A percentile compares a stretch with the other conserved stretches of the same genome.
Conservation (phyloP, 441 rosid genomes). For the Erysimum pusillum region DNA sequence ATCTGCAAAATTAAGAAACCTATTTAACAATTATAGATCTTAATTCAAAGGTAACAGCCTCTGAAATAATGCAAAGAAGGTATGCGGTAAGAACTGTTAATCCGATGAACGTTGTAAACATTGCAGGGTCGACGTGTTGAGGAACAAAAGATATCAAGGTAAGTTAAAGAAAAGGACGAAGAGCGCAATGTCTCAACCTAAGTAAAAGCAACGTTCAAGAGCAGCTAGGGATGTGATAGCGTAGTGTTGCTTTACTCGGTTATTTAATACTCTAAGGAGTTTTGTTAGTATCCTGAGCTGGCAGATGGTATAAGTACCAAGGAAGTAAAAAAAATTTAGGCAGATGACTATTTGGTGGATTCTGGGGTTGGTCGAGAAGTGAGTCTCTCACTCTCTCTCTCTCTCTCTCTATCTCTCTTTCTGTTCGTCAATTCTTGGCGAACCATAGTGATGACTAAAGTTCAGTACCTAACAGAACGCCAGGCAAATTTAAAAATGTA, state of each 20-base stretch:
- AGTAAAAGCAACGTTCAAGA: slow-evolving; percentile 1
- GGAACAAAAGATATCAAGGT: background rate
- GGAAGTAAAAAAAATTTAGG: background rate
- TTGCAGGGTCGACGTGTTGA: background rate
- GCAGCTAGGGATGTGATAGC: background rate
- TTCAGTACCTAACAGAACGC: background rate
- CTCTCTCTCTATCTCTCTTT: background rate
- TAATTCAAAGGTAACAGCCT: background rate
- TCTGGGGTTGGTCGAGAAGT: background rate
- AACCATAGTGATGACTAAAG: background rate
- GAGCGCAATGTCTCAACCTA: slow-evolving; percentile 6
- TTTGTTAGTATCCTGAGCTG: background rate
- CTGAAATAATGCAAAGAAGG: slow-evolving; percentile 12
- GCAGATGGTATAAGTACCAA: slow-evolving; percentile 12
- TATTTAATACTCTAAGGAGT: background rate
- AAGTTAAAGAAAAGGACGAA: background rate
- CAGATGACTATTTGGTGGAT: background rate
- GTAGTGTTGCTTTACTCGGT: slow-evolving; percentile 8
- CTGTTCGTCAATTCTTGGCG: background rate
- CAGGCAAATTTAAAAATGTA: background rate
- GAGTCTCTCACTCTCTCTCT: background rate
- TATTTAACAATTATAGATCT: slow-evolving; percentile 1
- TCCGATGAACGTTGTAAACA: background rate
- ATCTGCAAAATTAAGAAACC: slow-evolving; percentile 64
- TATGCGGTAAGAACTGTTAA: background rate